phyloP scores from a whole-genome alignment of 2,329 filamentous ascomycete species.

The Aspergillus quadricinctus region DNA sequence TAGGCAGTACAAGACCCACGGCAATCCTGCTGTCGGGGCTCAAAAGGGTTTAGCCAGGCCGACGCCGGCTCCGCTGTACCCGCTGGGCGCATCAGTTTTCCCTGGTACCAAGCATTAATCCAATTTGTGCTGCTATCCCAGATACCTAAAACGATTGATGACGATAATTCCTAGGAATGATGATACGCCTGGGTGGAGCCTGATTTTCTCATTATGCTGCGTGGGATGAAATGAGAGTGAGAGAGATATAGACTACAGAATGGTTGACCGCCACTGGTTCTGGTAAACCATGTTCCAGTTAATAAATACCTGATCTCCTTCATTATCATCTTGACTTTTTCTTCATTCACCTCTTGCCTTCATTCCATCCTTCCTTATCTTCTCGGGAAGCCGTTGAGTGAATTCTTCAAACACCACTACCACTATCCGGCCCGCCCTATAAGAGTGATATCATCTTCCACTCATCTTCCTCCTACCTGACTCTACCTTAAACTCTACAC shows the following conservation, averaged over 20 bases:
- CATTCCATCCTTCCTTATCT: neutral
- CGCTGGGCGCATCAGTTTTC: slow-evolving; percentile 1
- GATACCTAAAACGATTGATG: slow-evolving; percentile 17
- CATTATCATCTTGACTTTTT: slow-evolving; percentile 1
- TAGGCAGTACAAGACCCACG: neutral
- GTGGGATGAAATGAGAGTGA: neutral
- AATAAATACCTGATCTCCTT: slow-evolving; percentile 4
- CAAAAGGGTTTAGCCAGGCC: neutral
- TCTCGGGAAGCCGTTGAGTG: neutral
- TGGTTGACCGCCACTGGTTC: slow-evolving; percentile 13
- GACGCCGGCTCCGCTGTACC: slow-evolving; percentile 5
- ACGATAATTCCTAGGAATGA: slow-evolving; percentile 40
- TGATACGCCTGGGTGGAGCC: slow-evolving; percentile 28
- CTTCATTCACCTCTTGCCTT: slow-evolving; percentile 4
- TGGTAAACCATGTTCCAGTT: slow-evolving; percentile 3
- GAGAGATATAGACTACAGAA: neutral
- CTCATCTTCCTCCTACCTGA: neutral
- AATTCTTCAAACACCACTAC: neutral
- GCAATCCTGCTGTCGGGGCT: neutral
- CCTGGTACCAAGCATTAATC: neutral
- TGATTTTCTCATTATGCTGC: neutral
- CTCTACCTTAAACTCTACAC: neutral
- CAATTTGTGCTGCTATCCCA: neutral
- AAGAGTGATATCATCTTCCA: slow-evolving; percentile 16
- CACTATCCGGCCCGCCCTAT: neutral